Evolutionary conservation across 257 asterid genomes (phyloP).

Genomic region (Jaltomata sinuosa): DNA sequence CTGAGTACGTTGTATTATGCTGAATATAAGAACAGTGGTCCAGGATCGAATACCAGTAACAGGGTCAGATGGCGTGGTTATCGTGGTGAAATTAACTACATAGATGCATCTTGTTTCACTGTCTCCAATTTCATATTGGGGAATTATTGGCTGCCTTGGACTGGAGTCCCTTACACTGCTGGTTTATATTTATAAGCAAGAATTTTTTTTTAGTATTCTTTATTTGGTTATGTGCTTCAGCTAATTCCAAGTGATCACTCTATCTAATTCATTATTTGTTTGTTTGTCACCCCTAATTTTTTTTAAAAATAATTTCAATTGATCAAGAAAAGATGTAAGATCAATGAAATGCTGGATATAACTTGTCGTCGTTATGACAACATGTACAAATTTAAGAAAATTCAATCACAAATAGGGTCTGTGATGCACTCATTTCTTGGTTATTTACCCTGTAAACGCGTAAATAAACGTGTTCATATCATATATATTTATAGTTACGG

Average conservation of each 20-base stretch:
- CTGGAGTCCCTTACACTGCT: slow-evolving; percentile 2
- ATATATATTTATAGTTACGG: neutral
- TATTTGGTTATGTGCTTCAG: neutral
- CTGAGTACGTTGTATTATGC: neutral
- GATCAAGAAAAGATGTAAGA: neutral
- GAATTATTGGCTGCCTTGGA: slow-evolving; percentile 1
- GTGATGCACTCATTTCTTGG: neutral
- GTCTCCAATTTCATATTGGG: neutral
- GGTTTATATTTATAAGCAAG: neutral
- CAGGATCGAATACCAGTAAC: neutral
- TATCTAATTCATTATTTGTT: neutral
- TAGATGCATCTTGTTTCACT: neutral
- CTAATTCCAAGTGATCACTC: neutral
- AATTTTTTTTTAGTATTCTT: neutral
- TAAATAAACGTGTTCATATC: neutral
- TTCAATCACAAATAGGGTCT: neutral
- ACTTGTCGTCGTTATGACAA: neutral
- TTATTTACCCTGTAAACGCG: neutral
- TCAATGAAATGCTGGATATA: neutral
- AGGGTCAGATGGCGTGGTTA: slow-evolving; percentile 4
- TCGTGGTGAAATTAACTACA: neutral
- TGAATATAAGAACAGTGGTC: neutral
- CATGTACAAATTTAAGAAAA: neutral
- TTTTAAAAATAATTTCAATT: neutral
- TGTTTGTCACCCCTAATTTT: neutral